Evolutionary conservation across 2,329 filamentous ascomycete species (phyloP).

Genomic region (Penicillium crustosum): DNA sequence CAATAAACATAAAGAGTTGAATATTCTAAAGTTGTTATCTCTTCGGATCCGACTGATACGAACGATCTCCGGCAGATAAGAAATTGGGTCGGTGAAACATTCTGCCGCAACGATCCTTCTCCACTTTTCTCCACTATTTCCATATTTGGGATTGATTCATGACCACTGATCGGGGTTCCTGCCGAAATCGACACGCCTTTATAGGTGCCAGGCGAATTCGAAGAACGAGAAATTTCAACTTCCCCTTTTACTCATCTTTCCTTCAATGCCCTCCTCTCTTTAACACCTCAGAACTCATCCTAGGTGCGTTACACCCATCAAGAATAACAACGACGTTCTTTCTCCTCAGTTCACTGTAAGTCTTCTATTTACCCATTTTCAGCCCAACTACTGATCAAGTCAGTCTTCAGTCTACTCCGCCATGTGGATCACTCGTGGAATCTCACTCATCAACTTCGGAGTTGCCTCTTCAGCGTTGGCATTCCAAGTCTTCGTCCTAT

Average conservation of each 20-base stretch:
- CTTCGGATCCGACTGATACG: constrained; percentile 5
- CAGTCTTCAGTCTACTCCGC: background rate
- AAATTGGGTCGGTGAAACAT: background rate
- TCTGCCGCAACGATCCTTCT: background rate
- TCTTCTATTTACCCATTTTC: background rate
- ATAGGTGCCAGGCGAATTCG: background rate
- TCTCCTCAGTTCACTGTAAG: background rate
- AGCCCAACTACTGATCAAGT: background rate
- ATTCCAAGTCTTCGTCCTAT: constrained; percentile 69
- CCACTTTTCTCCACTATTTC: background rate
- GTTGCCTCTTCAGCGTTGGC: constrained; percentile 64
- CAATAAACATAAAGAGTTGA: background rate
- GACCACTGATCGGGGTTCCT: background rate
- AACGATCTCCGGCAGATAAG: background rate
- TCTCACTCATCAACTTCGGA: constrained; percentile 65
- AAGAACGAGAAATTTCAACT: background rate
- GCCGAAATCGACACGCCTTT: background rate
- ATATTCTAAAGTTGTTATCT: background rate
- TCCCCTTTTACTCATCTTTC: background rate
- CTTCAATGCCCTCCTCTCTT: background rate
- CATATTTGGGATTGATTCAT: background rate
- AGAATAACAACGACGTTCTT: background rate
- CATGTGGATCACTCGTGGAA: constrained; percentile 51
- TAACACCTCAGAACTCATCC: background rate
- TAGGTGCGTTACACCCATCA: background rate